Evolutionary conservation across 192 early-diverging fungal genomes (phyloP).

Genomic region (Linnemannia elongata): DNA sequence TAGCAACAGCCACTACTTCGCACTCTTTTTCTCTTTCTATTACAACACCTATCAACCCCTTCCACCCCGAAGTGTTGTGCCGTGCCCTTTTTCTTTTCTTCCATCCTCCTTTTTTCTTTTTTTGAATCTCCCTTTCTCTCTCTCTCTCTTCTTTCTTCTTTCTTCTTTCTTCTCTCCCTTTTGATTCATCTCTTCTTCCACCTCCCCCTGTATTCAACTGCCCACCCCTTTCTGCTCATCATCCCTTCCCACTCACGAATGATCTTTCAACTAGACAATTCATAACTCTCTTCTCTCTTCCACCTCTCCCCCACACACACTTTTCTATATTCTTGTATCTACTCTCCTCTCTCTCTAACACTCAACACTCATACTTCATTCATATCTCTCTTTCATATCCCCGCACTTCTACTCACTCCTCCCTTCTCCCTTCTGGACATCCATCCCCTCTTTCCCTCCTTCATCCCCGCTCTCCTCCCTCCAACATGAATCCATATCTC

Average conservation of each 20-base stretch:
- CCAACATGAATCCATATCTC: conserved; percentile 39
- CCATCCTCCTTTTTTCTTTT: background rate
- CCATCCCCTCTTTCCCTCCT: background rate
- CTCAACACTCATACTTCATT: background rate
- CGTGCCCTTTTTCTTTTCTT: background rate
- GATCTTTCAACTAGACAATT: conserved; percentile 16
- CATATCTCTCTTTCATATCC: background rate
- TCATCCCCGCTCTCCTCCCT: background rate
- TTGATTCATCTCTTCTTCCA: background rate
- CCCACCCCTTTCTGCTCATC: conserved; percentile 3
- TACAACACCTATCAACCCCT: background rate
- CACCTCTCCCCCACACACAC: background rate
- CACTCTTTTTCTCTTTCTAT: background rate
- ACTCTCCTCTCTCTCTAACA: background rate
- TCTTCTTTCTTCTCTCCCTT: background rate
- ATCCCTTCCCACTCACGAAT: background rate
- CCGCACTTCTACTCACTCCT: background rate
- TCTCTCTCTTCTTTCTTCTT: conserved; percentile 10
- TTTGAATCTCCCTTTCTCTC: background rate
- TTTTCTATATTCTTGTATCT: background rate
- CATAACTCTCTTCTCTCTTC: conserved; percentile 3
- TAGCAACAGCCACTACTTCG: background rate
- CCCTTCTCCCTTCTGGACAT: no score
- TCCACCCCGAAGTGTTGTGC: background rate
- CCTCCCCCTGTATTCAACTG: background rate